These are phyloP conservation scores for Guyanaporus albipodus DNA, from an alignment of 768 basidiomycete genomes.

Conservation along the genomic window DNA sequence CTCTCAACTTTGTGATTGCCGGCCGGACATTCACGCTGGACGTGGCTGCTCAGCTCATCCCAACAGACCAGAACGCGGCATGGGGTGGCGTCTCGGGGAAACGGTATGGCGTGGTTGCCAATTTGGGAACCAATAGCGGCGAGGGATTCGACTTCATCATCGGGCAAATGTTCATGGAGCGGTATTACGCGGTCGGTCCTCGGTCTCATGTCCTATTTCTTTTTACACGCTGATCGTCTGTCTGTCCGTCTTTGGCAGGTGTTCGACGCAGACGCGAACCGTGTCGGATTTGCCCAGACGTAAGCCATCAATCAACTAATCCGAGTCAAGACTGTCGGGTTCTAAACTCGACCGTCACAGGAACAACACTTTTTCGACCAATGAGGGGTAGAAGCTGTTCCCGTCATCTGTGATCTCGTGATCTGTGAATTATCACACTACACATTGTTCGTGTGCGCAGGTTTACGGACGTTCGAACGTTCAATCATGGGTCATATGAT, in stretches of 20 bases:
- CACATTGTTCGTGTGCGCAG: too few species aligned
- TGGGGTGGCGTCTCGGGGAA: constrained; percentile 11
- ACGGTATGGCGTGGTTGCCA: constrained; percentile 6
- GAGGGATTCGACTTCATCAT: background rate
- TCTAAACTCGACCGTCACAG: too few species aligned
- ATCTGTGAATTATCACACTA: too few species aligned
- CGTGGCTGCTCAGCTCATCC: constrained; percentile 17
- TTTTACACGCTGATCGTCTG: background rate
- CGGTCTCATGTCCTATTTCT: too few species aligned
- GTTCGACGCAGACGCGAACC: background rate
- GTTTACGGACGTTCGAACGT: too few species aligned
- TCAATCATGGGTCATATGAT: too few species aligned
- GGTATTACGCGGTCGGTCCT: background rate
- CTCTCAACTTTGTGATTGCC: constrained; percentile 6
- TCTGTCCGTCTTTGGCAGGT: background rate
- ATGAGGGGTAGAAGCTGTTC: too few species aligned
- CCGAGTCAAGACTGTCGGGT: too few species aligned
- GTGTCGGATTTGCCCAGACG: background rate
- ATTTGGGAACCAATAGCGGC: background rate
- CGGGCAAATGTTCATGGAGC: background rate
- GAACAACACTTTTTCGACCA: too few species aligned
- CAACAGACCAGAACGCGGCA: constrained; percentile 9
- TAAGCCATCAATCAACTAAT: too few species aligned
- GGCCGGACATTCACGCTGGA: constrained; percentile 10
- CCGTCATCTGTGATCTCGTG: too few species aligned